Percentiles rank a stretch among this genome's conserved stretches.
These are phyloP conservation scores for Barbatosphaeria neglecta DNA, from an alignment of 495 filamentous ascomycete genomes.

Conservation along the genomic window DNA sequence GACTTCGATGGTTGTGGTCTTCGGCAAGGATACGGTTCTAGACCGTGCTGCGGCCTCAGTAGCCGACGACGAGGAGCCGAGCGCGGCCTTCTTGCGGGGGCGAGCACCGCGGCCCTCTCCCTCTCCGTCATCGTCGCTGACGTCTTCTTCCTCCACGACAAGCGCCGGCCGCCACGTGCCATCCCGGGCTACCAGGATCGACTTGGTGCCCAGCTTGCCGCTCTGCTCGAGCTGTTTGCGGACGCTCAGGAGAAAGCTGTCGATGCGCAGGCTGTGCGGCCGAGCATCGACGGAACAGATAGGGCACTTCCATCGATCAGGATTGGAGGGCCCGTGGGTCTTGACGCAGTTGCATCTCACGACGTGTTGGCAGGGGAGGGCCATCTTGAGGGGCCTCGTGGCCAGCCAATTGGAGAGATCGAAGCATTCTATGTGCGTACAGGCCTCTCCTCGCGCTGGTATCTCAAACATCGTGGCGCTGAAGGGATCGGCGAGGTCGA, in stretches of 20 bases:
- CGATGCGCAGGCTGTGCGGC: constrained; percentile 54
- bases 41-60: not conserved
- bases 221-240: constrained; percentile 32
- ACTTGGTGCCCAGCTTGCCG: constrained; percentile 35
- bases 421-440: constrained; percentile 72
- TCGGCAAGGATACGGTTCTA: no score
- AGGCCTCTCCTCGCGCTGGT: constrained; percentile 52
- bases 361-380: constrained; percentile 17
- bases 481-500: constrained; percentile 71
- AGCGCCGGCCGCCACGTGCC: constrained; percentile 45
- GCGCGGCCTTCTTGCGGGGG: not conserved
- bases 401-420: constrained; percentile 71
- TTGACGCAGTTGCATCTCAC: constrained; percentile 18
- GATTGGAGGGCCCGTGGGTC: constrained; percentile 35
- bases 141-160: constrained; percentile 15
- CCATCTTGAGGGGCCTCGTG: constrained; percentile 41
- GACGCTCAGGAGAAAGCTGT: constrained; percentile 57
- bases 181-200: constrained; percentile 44
- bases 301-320: constrained; percentile 76
- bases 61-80: not conserved
- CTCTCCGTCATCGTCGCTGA: constrained; percentile 9
- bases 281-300: constrained; percentile 64
- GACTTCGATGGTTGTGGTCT: not conserved
- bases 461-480: constrained; percentile 52
- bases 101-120: not conserved